Evolutionary conservation across 2,329 filamentous ascomycete species (phyloP).

Genomic region (Cercospora citrullina): DNA sequence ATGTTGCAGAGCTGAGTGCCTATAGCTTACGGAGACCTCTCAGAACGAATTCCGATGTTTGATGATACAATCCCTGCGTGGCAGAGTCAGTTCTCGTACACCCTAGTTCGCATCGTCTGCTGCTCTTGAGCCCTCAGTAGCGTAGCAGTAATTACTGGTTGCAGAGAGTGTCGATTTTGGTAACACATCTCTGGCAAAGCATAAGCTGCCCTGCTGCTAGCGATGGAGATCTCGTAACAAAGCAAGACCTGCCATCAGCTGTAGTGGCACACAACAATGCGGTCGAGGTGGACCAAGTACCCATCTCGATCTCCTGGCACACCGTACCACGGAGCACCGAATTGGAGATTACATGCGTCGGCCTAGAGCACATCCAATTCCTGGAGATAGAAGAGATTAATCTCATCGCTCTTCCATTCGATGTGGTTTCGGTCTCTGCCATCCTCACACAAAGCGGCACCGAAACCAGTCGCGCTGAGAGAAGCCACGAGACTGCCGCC

Average conservation of each 20-base stretch:
- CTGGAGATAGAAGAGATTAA: neutral
- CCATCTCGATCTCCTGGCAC: neutral
- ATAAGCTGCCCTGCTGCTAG: neutral
- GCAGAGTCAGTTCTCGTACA: no score
- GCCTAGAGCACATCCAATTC: neutral
- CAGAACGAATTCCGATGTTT: no score
- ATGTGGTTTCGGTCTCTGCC: neutral
- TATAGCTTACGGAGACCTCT: no score
- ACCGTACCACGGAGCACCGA: neutral
- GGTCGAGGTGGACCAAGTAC: neutral
- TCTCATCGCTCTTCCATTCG: neutral
- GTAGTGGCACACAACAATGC: no score
- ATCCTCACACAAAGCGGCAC: neutral
- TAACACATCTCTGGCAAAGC: neutral
- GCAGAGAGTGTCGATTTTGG: neutral
- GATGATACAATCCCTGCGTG: no score
- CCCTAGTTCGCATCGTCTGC: neutral
- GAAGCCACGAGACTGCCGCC: no score
- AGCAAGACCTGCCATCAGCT: no score
- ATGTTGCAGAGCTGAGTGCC: no score
- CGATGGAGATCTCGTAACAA: no score
- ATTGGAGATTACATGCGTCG: neutral
- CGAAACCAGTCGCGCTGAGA: no score
- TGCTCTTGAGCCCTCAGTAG: neutral
- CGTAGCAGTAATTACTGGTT: neutral